Evolutionary conservation across 257 asterid genomes (phyloP), one percentile per base, ranked within the genome.

Genomic region (Plectranthus barbatus): DNA sequence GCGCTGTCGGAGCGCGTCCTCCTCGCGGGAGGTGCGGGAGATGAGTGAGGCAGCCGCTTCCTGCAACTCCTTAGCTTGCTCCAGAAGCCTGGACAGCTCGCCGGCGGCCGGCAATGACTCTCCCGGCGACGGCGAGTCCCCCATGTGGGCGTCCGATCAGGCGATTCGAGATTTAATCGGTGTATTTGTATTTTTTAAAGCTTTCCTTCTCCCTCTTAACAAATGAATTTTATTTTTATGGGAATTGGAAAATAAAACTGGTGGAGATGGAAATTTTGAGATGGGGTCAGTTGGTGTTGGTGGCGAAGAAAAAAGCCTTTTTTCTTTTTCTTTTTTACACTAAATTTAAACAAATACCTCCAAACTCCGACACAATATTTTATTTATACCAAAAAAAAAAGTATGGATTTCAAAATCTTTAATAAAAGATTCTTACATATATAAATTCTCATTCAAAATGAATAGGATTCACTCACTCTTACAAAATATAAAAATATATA

Each of bases 1-100:
- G 77, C 91, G 87, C 83, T 80, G 90, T 47, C 96, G 90, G 42
- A 93, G 96, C 46, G 86, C 86, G 71, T 93, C 95, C 60, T 93
- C 99, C 7, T 90, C 97, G 20, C 79, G 79, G 9, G 88, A 72
- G 69, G 85, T 87, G 62, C 90, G 88, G 9, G 91, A 74, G 64
- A 90, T 77, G 60, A 87, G 81, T 4, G 92, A 83, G 61, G 96
- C 66, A 67, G 99, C 97, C 64, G 84, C 70, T 31, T 93, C 97
- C 83, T 89, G 97, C 76, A 93, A 70, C 77, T 90, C 97, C 87
- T 80, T 87, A 1, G 99, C 96, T 69, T 84, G 87, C 76, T 90
- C 97, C 49, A 77, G 85, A 19, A 85, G 77, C 36, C 79, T 64
- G 20, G 83, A 77, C 36, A 77, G 85, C 57, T 80, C 84, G 73